Evolutionary conservation across 1,284 basidiomycete species (phyloP), one percentile per base, ranked within the genome.

Genomic region (Neonothopanus nambi): DNA sequence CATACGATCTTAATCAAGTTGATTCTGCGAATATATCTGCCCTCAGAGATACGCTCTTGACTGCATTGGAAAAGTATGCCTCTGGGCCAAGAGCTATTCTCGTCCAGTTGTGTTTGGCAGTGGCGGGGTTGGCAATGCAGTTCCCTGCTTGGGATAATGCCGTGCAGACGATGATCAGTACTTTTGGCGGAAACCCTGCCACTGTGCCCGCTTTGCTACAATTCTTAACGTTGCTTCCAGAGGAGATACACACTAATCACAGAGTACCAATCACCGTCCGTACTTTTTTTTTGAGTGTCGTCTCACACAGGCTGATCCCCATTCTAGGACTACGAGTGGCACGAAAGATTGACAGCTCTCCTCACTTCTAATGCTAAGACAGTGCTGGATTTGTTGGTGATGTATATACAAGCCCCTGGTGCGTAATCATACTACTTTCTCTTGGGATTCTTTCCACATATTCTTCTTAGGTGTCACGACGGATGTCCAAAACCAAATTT

Each of bases 391-490:
- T 71, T 98, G 47, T 75, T 99, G 56, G 78, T 87, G 3, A 85
- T 98, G 85, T 99, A 99, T 67, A 82, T 95, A 35, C 87, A 89
- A 63, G 96, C 96, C 1, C 67, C 81, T 59, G 96, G 95, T 94
- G 65, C 59, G 87, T 44, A 44, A 26, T 49, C 18, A 4, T 35
- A 9, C 35, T 36, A 5, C 20, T 26, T 52, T 36, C 48, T 18
- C 49, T 42, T 38, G 58, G 26, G 37, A 43, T 17, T 43, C 35
- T 52, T 45, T 28, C 21, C 18, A 39, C 40, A 44, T 48, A 36
- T 37, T 41, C 44, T 26, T 11, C 24, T 9, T 63, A 96, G 95
- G 96, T 48, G 84, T 95, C 39, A 97, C 95, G 1, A 65, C 78
- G 33, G 74, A 77, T 15, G 88, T 98, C n/a, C 94, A 97, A 64